Base-by-base conservation (phyloP, 176 grass and related monocot species). In the Juncus effusus region DNA sequence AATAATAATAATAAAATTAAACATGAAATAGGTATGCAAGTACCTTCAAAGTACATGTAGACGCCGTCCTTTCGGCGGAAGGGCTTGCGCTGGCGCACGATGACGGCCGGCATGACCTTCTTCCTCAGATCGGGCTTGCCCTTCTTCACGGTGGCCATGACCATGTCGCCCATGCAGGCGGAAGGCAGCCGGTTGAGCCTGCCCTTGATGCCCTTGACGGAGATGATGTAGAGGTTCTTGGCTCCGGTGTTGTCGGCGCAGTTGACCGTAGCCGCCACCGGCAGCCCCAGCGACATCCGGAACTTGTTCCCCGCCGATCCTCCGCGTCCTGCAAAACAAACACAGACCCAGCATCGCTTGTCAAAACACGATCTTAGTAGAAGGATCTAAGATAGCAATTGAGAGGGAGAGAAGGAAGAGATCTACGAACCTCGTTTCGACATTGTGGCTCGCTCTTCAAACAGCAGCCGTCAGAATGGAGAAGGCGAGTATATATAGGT, bases 31-130 rank as follows among this genome's bases (percentile, higher is more conserved):
- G 10, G 8, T 56, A 56, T 12, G 78, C 45, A 58, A 13, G 5
- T 82, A 95, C 90, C 90, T 87, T 90, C 90, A 56, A 95, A 95
- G 78, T 95, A 95, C 90, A 95, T 95, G 86, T 84, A 95, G 72
- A 95, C 86, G 71, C 90, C 86, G 36, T 95, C 86, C 90, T 95
- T 95, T 90, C 90, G 47, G 86, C 90, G 90, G 72, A 78, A 95
- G 28, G 90, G 81, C 60, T 95, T 95, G 72, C 90, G 79, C 78
- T 95, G 90, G 74, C 86, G 86, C 49, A 95, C 90, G 51, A 95
- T 86, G 38, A 95, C 90, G 51, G 90, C 90, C 42, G 90, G 90
- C 90, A 95, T 95, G 63, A 95, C 90, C 86, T 95, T 95, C 76
- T 95, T 95, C 76, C 90, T 84, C 2, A 95, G 86, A 75, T 95